phyloP scores from a whole-genome alignment of 176 grass and related monocot species.

The Avena eriantha region DNA sequence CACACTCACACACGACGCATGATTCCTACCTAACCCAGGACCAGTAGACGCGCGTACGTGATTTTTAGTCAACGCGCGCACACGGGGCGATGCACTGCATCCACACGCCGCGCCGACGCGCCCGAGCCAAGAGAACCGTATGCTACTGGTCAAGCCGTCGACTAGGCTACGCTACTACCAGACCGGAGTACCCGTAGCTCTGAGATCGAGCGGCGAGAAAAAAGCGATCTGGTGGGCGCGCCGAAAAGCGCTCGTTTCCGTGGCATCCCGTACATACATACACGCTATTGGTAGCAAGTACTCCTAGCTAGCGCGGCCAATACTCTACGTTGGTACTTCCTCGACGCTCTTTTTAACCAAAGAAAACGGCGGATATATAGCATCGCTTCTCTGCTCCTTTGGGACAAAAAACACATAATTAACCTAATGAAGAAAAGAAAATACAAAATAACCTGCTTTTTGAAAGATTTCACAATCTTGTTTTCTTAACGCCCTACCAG shows the following conservation, averaged over 20 bases:
- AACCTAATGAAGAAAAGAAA: too few relatives aligned
- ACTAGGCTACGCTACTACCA: neutral
- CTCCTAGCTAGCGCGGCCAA: too few relatives aligned
- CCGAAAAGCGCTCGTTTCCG: neutral
- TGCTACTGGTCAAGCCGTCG: neutral
- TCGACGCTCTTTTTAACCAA: too few relatives aligned
- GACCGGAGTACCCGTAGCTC: neutral
- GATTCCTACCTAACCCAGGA: slow-evolving; percentile 25
- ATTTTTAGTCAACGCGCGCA: neutral
- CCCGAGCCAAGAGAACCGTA: neutral
- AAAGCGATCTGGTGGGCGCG: neutral
- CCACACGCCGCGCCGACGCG: slow-evolving; percentile 5
- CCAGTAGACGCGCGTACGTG: neutral
- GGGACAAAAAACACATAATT: too few relatives aligned
- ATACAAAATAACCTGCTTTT: too few relatives aligned
- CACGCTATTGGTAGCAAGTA: too few relatives aligned
- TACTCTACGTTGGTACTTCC: too few relatives aligned
- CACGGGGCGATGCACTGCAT: neutral
- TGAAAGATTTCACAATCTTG: too few relatives aligned
- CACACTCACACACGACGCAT: neutral
- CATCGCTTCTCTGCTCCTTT: too few relatives aligned
- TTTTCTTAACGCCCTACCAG: too few relatives aligned
- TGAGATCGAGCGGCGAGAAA: neutral
- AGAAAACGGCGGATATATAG: too few relatives aligned
- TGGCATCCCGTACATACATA: neutral